Base-by-base conservation (phyloP, 257 asterid species). In the Nicotiana otophora region DNA sequence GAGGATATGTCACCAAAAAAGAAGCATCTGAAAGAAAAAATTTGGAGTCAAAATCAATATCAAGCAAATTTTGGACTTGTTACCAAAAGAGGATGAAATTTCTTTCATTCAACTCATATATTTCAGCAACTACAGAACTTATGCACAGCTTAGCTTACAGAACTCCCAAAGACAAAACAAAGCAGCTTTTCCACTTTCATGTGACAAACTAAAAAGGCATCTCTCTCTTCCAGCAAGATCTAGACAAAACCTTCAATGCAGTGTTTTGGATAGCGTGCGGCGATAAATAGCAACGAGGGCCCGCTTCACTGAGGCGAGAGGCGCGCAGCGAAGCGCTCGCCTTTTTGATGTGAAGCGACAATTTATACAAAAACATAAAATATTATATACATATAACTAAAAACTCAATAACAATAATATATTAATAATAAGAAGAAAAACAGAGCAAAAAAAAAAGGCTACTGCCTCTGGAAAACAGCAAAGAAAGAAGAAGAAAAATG, bases 1-100 rank as follows among this genome's bases (percentile, higher is more conserved):
- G 98, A 91, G 83, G 99, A 96, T 87, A 89, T 86, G 83, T 96
- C 99, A 28, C 99, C 98, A 79, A 88, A 94, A 94, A 94, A 96
- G 88, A 87, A 93, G 91, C 98, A 94, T 89, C 99, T 96, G 95
- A 65, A 86, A 87, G 80, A 34, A 85, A 68, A 80, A 42, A 74
- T 30, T 19, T 14, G 34, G 51, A 51, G 53, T 57, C 61, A 53
- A 66, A 30, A 81, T 81, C 76, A 81, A 51, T 26, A 51, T 14
- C 5, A 4, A 74, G 80, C 60, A 74, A 74, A 51, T 7, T 51
- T 48, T 6, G 46, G 63, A 36, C 36, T 74, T 74, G 16, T 2
- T 74, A 74, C 28, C 80, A 74, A 61, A 20, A 61, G 66, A 20
- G 10, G 62, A 74, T 74, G 46, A 74, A 74, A 51, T 74, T 74